Evolutionary conservation across 2,329 filamentous ascomycete species (phyloP), one percentile per base, ranked within the genome.

Genomic region (Neopestalotiopsis sp.): DNA sequence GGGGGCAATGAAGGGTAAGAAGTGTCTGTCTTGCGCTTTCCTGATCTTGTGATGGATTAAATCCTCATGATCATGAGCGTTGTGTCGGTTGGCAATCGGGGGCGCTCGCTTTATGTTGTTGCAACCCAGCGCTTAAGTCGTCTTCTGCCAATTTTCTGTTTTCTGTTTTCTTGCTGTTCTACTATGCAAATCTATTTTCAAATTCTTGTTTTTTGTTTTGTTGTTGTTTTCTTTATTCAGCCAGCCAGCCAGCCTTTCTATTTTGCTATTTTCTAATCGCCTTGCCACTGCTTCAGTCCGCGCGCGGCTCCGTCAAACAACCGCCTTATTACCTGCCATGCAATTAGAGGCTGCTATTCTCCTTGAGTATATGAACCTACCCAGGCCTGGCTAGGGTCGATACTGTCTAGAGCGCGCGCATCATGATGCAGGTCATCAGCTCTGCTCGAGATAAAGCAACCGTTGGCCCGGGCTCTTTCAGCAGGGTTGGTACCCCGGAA

Each of bases 401-500:
- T 60, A 65, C 49, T 71, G 66, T 58, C 32, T 28, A 42, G 49
- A 65, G 61, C 57, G 65, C 74, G 74, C 74, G 74, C 74, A 70
- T 75, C 74, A 71, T 75, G 74, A 75, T 61, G 71, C 74, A 74
- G 59, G 67, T 67, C 71, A 72, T 69, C 68, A 70, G 68, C 67
- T 67, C 69, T 67, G 64, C 68, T 20, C 49, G 67, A 38, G 67
- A 52, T 28, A 52, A 49, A 45, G 59, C 69, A 71, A 67, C 63
- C 42, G 71, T 73, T 74, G 72, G 72, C 67, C 66, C 52, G 69
- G 61, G 70, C 32, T 30, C 60, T 40, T 69, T 69, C 45, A 52
- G 30, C 49, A 10, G 65, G 67, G 67, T 67, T 70, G 59, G 66
- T 69, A 71, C 64, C 45, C 45, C 45, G 45, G 68, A 69, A 70